Conservation (phyloP, 805 yeast genomes). For the Henningerozyma blattae region DNA sequence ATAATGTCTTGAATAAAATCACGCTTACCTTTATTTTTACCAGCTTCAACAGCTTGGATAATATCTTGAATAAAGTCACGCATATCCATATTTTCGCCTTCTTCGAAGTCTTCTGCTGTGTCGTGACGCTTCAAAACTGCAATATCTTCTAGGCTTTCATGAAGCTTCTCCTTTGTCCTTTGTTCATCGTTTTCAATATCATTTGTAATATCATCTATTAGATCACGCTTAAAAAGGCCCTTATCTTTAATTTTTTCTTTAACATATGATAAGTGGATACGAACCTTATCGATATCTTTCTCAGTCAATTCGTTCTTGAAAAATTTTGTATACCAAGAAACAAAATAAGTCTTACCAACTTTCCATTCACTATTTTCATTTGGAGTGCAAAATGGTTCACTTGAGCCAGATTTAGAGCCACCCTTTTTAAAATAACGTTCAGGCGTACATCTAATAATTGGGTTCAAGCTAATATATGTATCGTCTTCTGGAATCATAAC, state of each 20-base stretch:
- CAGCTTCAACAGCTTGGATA: too few species aligned
- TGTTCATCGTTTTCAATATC: not conserved
- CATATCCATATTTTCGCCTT: too few species aligned
- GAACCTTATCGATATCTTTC: constrained; percentile 45
- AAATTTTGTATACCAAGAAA: constrained; percentile 69
- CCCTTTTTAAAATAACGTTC: constrained; percentile 58
- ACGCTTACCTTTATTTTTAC: too few species aligned
- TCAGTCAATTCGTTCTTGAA: constrained; percentile 29
- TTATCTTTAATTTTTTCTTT: constrained; percentile 42
- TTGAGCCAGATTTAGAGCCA: constrained; percentile 35
- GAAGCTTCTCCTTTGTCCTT: too few species aligned
- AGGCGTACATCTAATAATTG: constrained; percentile 79
- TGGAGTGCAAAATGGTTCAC: constrained; percentile 86
- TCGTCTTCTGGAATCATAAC: constrained; percentile 51
- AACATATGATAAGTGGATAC: constrained; percentile 54
- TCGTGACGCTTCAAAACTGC: constrained; percentile 30
- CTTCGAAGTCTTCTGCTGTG: too few species aligned
- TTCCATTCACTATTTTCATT: constrained; percentile 45
- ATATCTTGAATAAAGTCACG: too few species aligned
- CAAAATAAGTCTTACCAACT: constrained; percentile 53
- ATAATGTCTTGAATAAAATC: too few species aligned
- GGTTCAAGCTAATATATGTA: constrained; percentile 62
- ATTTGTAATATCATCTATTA: too few species aligned
- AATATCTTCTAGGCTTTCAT: not conserved
- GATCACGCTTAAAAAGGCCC: constrained; percentile 32